phyloP scores from a whole-genome alignment of 2,329 filamentous ascomycete species.

The Thelonectria rubi region DNA sequence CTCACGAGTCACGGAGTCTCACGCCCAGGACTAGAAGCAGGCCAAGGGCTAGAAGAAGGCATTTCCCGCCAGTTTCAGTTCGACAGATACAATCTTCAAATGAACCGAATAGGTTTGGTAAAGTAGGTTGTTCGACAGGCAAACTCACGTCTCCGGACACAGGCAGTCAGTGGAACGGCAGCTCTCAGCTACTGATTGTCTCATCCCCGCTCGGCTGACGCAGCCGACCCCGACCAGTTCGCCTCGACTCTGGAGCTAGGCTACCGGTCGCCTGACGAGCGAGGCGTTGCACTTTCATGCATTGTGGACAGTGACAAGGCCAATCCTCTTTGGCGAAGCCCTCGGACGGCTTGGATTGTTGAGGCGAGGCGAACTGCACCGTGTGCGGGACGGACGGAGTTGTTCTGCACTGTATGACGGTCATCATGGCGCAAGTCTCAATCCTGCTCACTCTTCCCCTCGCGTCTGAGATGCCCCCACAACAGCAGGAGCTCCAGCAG shows the following conservation, averaged over 20 bases:
- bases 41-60: conserved; percentile 17
- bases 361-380: conserved; percentile 12
- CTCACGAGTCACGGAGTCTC: conserved; percentile 26
- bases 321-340: not conserved
- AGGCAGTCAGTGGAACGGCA: not conserved
- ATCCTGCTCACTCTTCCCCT: conserved; percentile 17
- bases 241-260: not conserved
- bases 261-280: not conserved
- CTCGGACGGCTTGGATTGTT: conserved; percentile 11
- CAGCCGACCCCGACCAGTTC: conserved; percentile 18
- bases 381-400: conserved; percentile 7
- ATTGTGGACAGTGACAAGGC: not conserved
- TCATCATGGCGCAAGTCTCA: conserved; percentile 16
- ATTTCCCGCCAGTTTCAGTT: not conserved
- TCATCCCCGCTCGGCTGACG: conserved; percentile 25
- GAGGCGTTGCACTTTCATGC: not conserved
- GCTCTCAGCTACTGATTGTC: conserved; percentile 22
- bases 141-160: not conserved
- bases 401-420: conserved; percentile 21
- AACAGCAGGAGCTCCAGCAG: conserved; percentile 19
- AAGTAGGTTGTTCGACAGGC: too few relatives aligned
- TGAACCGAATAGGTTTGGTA: too few relatives aligned
- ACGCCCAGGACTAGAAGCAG: conserved; percentile 19
- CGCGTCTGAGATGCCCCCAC: conserved; percentile 6
- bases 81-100: too few relatives aligned